Base-by-base conservation (phyloP, 2,329 filamentous ascomycete genomes). In the Penicillium sp. region DNA sequence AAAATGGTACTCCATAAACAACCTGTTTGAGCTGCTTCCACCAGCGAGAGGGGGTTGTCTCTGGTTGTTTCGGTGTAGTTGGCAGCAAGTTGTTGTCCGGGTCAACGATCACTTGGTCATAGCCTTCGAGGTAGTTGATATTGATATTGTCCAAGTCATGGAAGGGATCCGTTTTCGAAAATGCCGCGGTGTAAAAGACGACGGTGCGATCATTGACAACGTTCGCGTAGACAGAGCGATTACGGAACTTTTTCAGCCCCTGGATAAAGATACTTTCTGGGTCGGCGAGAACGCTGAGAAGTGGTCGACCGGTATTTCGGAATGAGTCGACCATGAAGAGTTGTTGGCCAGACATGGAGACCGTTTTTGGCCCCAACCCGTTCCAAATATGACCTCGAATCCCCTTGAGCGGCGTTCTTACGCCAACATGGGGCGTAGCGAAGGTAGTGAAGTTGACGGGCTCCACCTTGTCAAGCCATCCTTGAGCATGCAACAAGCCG, bases 401-500 rank as follows among this genome's bases (percentile, higher is more conserved):
- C 15, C 90, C 90, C 49, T 84, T 85, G 45, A 88, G 76, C 1
- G 90, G 90, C 1, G 87, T 86, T 52, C 89, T 83, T 1, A 90
- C 89, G n/a, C 90, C 90, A 7, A 93, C 82, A 76, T 93, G 90
- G 25, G 90, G 94, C 35, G 90, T 89, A 5, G 90, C 94, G 76
- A 98, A 97, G 0, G 93, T 96, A 2, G 90, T 91, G 76, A 98
- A 97, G 81, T 96, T 97, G 85, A 94, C 85, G 65, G 94, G 94
- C 71, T 92, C 84, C 28, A 98, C 82, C 59, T 83, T 83, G 58
- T 96, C 88, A 58, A 98, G 87, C 59, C 91, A 82, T 8, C 92
- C 92, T 69, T 90, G 90, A 56, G 90, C 88, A 68, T 93, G 86
- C 3, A 98, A 82, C 69, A 98, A 79, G 0, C 94, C 94, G 58